Conservation (phyloP, 208 protist genomes). For the Leptomonas seymouri region DNA sequence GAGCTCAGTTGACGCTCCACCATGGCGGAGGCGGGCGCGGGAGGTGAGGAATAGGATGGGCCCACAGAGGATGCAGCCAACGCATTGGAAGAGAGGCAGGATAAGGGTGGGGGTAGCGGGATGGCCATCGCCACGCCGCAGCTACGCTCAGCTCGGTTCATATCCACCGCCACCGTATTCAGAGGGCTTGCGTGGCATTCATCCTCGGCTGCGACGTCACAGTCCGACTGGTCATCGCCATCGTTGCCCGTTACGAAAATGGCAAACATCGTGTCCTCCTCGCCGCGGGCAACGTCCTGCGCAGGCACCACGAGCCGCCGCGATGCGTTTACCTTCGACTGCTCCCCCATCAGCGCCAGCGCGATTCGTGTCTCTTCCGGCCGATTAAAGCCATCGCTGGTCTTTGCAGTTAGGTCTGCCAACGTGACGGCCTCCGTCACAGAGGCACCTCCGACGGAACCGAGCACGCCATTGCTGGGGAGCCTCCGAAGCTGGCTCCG, state of each 20-base stretch:
- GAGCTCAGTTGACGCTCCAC: constrained; percentile 3
- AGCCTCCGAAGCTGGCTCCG: not conserved
- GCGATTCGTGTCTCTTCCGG: constrained; percentile 21
- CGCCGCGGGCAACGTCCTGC: constrained; percentile 2
- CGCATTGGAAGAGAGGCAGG: not conserved
- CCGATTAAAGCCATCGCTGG: constrained; percentile 10
- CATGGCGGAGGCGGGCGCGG: not conserved
- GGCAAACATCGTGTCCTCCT: constrained; percentile 43
- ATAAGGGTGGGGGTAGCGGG: not conserved
- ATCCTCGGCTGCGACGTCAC: not conserved
- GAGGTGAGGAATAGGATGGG: not conserved
- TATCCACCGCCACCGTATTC: constrained; percentile 1
- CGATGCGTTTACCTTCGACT: constrained; percentile 18
- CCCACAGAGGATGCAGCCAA: not conserved
- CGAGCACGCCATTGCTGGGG: constrained; percentile 4
- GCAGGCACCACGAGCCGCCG: constrained; percentile 1
- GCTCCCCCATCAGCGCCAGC: constrained; percentile 25
- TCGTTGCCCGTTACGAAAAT: constrained; percentile 33
- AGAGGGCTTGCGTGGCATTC: not conserved
- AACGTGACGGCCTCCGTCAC: not conserved
- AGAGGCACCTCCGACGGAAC: constrained; percentile 3
- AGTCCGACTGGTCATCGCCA: constrained; percentile 18
- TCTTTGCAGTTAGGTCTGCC: not conserved
- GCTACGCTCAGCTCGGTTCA: not conserved
- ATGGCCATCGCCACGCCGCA: not conserved